Percentiles rank a stretch among this genome's conserved stretches.
Conservation (phyloP, 2,329 filamentous ascomycete genomes). For the Ciborinia camelliae region DNA sequence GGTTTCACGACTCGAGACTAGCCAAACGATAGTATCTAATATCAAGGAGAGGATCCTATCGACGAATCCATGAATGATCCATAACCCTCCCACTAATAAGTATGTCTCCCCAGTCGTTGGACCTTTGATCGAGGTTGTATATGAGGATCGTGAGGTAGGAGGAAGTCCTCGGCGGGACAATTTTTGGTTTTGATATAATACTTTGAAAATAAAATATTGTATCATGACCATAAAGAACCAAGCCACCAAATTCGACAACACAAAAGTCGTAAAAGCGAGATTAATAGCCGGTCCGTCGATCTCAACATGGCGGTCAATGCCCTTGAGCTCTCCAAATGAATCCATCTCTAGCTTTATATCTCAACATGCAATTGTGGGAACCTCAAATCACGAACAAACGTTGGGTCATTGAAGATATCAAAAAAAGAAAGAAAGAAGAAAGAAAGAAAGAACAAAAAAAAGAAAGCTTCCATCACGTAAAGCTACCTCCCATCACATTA, state of each 20-base stretch:
- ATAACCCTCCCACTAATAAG: not conserved
- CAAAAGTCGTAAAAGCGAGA: conserved; percentile 1
- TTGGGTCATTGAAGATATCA: too few species aligned
- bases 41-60: not conserved
- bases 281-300: not conserved
- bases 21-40: not conserved
- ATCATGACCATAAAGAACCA: conserved; percentile 9
- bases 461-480: not conserved
- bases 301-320: not conserved
- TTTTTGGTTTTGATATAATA: not conserved
- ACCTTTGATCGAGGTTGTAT: not conserved
- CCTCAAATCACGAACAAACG: not conserved
- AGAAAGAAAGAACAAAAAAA: not conserved
- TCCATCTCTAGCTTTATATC: not conserved
- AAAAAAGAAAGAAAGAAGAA: not conserved
- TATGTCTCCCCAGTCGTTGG: not conserved
- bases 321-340: not conserved
- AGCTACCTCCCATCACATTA: not conserved
- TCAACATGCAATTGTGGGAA: not conserved
- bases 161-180: not conserved
- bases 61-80: not conserved
- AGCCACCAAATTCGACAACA: not conserved
- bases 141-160: not conserved
- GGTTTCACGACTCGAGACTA: not conserved
- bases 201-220: conserved; percentile 9